A percentile compares a stretch with the other conserved stretches of the same genome.
phyloP scores from a whole-genome alignment of 75 land plant genomes.

The Cupressus sempervirens region DNA sequence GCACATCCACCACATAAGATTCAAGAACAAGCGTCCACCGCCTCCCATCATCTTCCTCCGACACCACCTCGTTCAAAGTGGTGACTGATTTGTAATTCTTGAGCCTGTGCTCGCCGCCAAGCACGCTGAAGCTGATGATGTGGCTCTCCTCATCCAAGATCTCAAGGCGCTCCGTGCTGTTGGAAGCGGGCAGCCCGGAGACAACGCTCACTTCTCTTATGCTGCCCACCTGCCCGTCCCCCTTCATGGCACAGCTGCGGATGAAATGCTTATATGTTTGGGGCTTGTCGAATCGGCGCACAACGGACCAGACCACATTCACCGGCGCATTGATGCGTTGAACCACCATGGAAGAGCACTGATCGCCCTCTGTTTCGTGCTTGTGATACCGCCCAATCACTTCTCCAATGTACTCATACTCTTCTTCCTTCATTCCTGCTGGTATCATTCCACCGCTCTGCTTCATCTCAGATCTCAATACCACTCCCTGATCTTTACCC shows the following conservation, averaged over 20 bases:
- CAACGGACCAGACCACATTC: constrained; percentile 20
- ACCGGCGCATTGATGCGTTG: constrained; percentile 24
- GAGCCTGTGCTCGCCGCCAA: constrained; percentile 33
- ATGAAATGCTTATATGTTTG: constrained; percentile 31
- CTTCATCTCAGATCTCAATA: background rate
- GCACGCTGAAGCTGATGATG: constrained; percentile 20
- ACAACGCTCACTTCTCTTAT: constrained; percentile 23
- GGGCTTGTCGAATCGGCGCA: constrained; percentile 29
- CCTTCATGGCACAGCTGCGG: constrained; percentile 19
- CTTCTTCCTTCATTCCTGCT: constrained; percentile 1
- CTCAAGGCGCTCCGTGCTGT: constrained; percentile 26
- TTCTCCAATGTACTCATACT: background rate
- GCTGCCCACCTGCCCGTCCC: constrained; percentile 21
- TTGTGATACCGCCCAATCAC: constrained; percentile 20
- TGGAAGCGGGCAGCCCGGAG: constrained; percentile 27
- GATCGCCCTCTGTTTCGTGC: constrained; percentile 11
- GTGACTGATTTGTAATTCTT: constrained; percentile 27
- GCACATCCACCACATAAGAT: constrained; percentile 68
- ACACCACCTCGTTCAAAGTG: background rate
- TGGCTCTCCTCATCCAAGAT: constrained; percentile 31
- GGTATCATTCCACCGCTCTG: background rate
- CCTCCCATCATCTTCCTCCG: background rate
- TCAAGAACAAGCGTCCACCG: constrained; percentile 49
- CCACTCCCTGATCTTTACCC: too few species aligned
- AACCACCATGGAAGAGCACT: constrained; percentile 27